Base-by-base conservation (phyloP, 2,329 filamentous ascomycete genomes). In the Aureobasidium sp. region DNA sequence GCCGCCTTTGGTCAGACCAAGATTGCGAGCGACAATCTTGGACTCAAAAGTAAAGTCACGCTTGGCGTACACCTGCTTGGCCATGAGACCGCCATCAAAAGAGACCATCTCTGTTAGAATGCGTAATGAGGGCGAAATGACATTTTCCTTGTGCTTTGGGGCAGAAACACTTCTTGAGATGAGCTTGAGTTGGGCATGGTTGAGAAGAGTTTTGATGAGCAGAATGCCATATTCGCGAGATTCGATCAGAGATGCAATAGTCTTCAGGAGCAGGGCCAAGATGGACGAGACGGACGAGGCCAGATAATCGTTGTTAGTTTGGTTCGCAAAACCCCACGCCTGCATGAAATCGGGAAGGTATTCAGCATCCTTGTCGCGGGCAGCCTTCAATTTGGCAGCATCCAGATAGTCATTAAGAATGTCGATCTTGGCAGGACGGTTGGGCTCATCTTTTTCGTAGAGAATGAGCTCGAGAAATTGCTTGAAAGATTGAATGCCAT, bases 91-190 rank as follows among this genome's bases (percentile, higher is more conserved):
- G 14, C 90, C 90, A 68, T 97, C 90, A 58, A 95, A 86, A 52
- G 78, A 83, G 14, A 88, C 81, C n/a, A 90, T 78, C 70, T 98
- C 91, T 48, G 85, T 87, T 56, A 98, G 77, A 48, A 98, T 73
- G 54, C 91, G 83, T 55, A 98, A 72, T 21, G 87, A 90, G 1
- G 93, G 91, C 2, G 89, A 93, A 56, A 96, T 90, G 55, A 97
- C 74, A 68, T 88, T 89, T 34, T 90, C 89, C 64, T 94, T 95
- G 42, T 82, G 79, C 68, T 89, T 90, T 21, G 87, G 84, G 0
- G 88, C 82, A 3, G 87, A 85, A 16, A 97, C 71, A 56, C 88
- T 89, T 56, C 84, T 83, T 27, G 88, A 83, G 21, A 97, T 72
- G 3, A 95, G 79, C 61, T 90, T 88, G 58, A 90, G 76, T 60